Percentiles rank a stretch among this genome's conserved stretches.
phyloP scores from a whole-genome alignment of 1,284 basidiomycete species.

The Moniliella sp. region DNA sequence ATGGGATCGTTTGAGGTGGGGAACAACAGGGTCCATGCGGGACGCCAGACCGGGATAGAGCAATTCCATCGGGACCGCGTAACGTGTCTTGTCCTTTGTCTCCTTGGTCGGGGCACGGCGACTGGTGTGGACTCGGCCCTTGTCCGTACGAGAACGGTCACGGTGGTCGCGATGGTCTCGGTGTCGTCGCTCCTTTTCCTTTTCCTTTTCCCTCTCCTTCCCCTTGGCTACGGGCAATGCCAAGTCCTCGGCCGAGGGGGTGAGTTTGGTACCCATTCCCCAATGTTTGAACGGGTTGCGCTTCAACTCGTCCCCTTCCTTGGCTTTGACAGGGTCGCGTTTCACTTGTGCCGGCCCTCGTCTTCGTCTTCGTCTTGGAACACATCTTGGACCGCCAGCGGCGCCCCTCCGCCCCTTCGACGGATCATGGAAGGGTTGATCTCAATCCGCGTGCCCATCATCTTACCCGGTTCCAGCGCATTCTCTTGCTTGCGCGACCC shows the following conservation, averaged over 20 bases:
- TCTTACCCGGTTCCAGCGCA: neutral
- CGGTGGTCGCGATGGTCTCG: no score
- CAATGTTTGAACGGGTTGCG: constrained; percentile 22
- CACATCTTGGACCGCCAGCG: constrained; percentile 6
- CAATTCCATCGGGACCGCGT: constrained; percentile 12
- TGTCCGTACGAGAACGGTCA: no score
- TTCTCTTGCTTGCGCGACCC: neutral
- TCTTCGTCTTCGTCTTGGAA: constrained; percentile 14
- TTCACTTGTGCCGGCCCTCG: constrained; percentile 29
- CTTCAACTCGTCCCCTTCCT: constrained; percentile 18
- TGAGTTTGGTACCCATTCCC: constrained; percentile 8
- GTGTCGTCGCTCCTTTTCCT: no score
- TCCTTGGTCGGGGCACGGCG: no score
- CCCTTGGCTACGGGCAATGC: no score
- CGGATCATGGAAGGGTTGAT: neutral
- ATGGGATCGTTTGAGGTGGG: no score
- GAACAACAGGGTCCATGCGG: constrained; percentile 1
- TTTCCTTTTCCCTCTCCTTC: constrained; percentile 1
- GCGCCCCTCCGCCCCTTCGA: neutral
- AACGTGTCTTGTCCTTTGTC: constrained; percentile 8
- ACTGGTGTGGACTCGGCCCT: no score
- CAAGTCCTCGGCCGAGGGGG: constrained; percentile 6
- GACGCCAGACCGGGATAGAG: constrained; percentile 13
- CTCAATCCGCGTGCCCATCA: neutral
- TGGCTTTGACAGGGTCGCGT: constrained; percentile 4